These are phyloP conservation scores for Salix brachista DNA, from an alignment of 345 rosid genomes.

Conservation along the genomic window DNA sequence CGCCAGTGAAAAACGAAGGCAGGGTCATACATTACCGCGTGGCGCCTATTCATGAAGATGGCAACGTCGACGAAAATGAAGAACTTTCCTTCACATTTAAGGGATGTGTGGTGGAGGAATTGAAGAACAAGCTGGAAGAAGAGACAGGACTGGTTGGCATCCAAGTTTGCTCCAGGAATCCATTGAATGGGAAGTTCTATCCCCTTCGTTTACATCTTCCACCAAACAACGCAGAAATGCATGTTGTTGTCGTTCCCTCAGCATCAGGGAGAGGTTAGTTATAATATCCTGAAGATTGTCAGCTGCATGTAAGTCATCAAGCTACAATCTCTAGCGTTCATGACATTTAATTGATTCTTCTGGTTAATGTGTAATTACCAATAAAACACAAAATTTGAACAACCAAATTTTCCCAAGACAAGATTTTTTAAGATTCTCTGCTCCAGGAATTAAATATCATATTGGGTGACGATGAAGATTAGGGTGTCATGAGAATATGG, in stretches of 20 bases:
- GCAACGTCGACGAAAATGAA: conserved; percentile 7
- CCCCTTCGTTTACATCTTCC: conserved; percentile 28
- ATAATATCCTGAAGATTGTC: too few relatives aligned
- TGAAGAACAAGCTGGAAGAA: conserved; percentile 26
- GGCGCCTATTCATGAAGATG: conserved; percentile 5
- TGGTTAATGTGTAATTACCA: too few relatives aligned
- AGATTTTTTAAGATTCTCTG: too few relatives aligned
- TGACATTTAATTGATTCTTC: too few relatives aligned
- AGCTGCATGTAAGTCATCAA: too few relatives aligned
- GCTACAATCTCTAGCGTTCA: too few relatives aligned
- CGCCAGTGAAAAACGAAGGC: conserved; percentile 14
- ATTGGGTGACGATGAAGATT: too few relatives aligned
- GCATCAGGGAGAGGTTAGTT: conserved; percentile 40
- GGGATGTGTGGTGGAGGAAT: conserved; percentile 22
- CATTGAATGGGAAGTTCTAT: conserved; percentile 26
- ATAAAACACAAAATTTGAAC: too few relatives aligned
- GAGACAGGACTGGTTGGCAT: conserved; percentile 18
- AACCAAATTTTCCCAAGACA: too few relatives aligned
- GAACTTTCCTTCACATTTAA: conserved; percentile 17
- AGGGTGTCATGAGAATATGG: too few relatives aligned
- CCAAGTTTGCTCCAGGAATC: conserved; percentile 22
- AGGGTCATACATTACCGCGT: conserved; percentile 19
- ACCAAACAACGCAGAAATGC: conserved; percentile 17
- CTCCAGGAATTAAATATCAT: too few relatives aligned
- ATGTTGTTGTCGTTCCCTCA: conserved; percentile 23